These are phyloP conservation scores for Cinnamomum micranthum DNA, from an alignment of 164 flowering plant species.

Conservation along the genomic window DNA sequence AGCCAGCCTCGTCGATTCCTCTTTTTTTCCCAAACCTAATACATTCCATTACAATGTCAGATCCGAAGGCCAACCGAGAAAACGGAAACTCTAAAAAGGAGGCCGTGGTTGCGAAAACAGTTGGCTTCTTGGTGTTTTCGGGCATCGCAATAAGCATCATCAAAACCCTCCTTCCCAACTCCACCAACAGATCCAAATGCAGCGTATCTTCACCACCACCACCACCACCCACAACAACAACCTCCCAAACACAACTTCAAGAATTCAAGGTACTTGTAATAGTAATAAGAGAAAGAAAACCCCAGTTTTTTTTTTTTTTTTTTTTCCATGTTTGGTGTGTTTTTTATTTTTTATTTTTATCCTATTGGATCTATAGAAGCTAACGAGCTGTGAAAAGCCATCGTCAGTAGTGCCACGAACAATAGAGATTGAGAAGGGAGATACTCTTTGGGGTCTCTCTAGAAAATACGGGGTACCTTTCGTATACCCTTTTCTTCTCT, in stretches of 20 bases:
- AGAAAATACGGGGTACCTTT: slow-evolving; percentile 38
- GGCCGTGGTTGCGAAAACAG: slow-evolving; percentile 30
- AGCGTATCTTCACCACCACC: not conserved
- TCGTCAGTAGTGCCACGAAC: not conserved
- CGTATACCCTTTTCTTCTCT: not conserved
- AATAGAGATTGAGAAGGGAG: slow-evolving; percentile 43
- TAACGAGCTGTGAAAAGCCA: not conserved
- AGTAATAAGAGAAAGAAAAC: not conserved
- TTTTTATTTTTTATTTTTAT: not conserved
- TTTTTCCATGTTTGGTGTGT: not conserved
- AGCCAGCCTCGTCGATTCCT: not conserved
- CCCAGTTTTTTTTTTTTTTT: not conserved
- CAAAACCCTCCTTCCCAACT: slow-evolving; percentile 36
- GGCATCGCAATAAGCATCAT: slow-evolving; percentile 49
- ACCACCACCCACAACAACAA: not conserved
- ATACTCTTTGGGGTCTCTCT: slow-evolving; percentile 50
- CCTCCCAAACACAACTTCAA: not conserved
- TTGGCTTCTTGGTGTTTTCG: slow-evolving; percentile 40
- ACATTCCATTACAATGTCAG: slow-evolving; percentile 6
- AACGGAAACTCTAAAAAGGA: slow-evolving; percentile 4
- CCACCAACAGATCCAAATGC: slow-evolving; percentile 4
- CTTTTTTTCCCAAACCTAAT: not conserved
- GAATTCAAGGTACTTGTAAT: slow-evolving; percentile 12
- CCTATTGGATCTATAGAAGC: slow-evolving; percentile 1
- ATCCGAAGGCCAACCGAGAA: slow-evolving; percentile 8